Evolutionary conservation across 2,329 filamentous ascomycete genomes (phyloP).

Genomic region (Berkeleyomyces basicola): DNA sequence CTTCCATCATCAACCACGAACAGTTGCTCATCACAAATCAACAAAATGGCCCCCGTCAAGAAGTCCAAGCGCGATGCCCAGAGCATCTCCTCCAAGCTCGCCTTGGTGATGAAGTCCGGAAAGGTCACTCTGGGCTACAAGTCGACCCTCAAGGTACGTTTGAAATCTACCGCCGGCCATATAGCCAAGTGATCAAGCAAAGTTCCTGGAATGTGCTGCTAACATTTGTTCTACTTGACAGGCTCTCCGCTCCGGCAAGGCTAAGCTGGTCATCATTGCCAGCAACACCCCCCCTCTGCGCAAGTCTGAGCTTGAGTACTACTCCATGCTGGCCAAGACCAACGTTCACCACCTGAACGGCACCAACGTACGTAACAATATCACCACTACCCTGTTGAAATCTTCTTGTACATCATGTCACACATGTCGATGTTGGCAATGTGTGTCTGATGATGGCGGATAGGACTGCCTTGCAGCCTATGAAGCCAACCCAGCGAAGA

Average conservation of each 20-base stretch:
- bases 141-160: slow-evolving; percentile 27
- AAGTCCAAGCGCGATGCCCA: slow-evolving; percentile 77
- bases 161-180: slow-evolving; percentile 3
- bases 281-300: slow-evolving; percentile 95
- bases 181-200: slow-evolving; percentile 31
- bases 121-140: slow-evolving; percentile 86
- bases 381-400: slow-evolving; percentile 6
- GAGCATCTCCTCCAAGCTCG: slow-evolving; percentile 47
- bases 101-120: slow-evolving; percentile 47
- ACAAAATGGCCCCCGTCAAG: slow-evolving; percentile 54
- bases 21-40: slow-evolving; percentile 22
- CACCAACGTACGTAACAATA: slow-evolving; percentile 75
- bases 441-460: slow-evolving; percentile 10
- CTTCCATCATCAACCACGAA: slow-evolving; percentile 19
- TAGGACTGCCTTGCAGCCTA: slow-evolving; percentile 21
- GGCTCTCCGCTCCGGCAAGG: slow-evolving; percentile 85
- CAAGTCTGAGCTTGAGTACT: slow-evolving; percentile 95
- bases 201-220: slow-evolving; percentile 21
- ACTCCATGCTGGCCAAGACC: slow-evolving; percentile 83
- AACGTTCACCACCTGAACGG: slow-evolving; percentile 95
- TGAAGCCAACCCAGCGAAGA: slow-evolving; percentile 66
- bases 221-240: slow-evolving; percentile 22
- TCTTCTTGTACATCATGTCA: background rate
- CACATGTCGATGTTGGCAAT: background rate
- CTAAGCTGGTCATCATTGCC: slow-evolving; percentile 87